These are phyloP conservation scores for Fonsecaea pugnacius DNA, from an alignment of 2,329 filamentous ascomycete genomes.

Conservation along the genomic window DNA sequence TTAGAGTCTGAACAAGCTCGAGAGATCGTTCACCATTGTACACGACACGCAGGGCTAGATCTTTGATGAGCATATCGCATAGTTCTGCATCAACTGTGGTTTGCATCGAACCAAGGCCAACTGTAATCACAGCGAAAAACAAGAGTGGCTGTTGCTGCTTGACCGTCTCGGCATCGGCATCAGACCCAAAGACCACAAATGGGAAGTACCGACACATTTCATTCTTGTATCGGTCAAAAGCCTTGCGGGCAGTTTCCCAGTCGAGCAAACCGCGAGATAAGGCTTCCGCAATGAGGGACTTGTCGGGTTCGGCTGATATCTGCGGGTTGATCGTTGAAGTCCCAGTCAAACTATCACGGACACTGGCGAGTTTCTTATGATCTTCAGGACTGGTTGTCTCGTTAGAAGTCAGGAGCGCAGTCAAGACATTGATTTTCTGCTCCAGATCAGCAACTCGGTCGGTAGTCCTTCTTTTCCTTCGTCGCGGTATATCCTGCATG, in stretches of 20 bases:
- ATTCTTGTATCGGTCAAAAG: conserved; percentile 61
- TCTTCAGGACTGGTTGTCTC: conserved; percentile 35
- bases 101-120: conserved; percentile 56
- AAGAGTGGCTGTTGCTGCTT: conserved; percentile 63
- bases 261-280: conserved; percentile 57
- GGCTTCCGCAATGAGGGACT: conserved; percentile 48
- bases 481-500: conserved; percentile 73
- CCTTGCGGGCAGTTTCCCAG: conserved; percentile 54
- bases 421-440: conserved; percentile 87
- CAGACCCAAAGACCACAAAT: conserved; percentile 60
- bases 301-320: not conserved
- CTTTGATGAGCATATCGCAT: conserved; percentile 70
- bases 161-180: conserved; percentile 57
- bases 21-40: conserved; percentile 77
- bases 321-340: conserved; percentile 1
- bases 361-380: not conserved
- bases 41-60: conserved; percentile 74
- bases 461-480: conserved; percentile 86
- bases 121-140: conserved; percentile 62
- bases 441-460: conserved; percentile 85
- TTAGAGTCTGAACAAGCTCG: conserved; percentile 78
- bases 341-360: not conserved
- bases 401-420: conserved; percentile 71
- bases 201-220: conserved; percentile 61
- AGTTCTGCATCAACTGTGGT: conserved; percentile 63